A percentile compares a stretch with the other conserved stretches of the same genome.
These are phyloP conservation scores for Chlorella variabilis DNA, from an alignment of 163 green algal species.

Conservation along the genomic window DNA sequence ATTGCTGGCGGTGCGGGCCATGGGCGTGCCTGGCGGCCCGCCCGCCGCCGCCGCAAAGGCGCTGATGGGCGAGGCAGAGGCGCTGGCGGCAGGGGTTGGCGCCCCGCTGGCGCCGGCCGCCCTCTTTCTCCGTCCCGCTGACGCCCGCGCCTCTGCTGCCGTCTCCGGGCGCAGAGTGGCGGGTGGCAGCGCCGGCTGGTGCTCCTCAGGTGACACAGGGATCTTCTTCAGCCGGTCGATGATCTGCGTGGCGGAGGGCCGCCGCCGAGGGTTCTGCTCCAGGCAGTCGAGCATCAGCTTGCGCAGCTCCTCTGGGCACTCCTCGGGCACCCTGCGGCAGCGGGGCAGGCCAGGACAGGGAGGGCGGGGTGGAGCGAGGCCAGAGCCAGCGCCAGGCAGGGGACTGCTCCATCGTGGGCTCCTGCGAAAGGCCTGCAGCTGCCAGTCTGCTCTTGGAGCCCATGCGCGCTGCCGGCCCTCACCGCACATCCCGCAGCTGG, in stretches of 20 bases:
- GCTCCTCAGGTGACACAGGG: not conserved
- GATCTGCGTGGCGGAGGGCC: constrained; percentile 41
- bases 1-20: constrained; percentile 2
- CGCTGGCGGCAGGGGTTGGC: not conserved
- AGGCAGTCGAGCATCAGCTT: constrained; percentile 49
- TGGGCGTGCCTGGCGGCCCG: not conserved
- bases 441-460: too few species aligned
- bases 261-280: constrained; percentile 32
- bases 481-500: constrained; percentile 36
- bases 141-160: not conserved
- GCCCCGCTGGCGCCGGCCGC: not conserved
- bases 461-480: too few species aligned
- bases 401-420: too few species aligned
- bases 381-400: too few species aligned
- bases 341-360: too few species aligned
- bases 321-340: constrained; percentile 55
- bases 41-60: constrained; percentile 3
- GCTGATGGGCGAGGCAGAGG: not conserved
- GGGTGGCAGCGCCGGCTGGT: not conserved
- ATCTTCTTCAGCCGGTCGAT: constrained; percentile 30
- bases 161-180: not conserved
- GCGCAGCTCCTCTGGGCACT: constrained; percentile 54
- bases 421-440: too few species aligned
- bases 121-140: not conserved
- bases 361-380: too few species aligned